Evolutionary conservation across 176 grass and related monocot species (phyloP), one percentile per base, ranked within the genome.

Genomic region (Hyparrhenia diplandra): DNA sequence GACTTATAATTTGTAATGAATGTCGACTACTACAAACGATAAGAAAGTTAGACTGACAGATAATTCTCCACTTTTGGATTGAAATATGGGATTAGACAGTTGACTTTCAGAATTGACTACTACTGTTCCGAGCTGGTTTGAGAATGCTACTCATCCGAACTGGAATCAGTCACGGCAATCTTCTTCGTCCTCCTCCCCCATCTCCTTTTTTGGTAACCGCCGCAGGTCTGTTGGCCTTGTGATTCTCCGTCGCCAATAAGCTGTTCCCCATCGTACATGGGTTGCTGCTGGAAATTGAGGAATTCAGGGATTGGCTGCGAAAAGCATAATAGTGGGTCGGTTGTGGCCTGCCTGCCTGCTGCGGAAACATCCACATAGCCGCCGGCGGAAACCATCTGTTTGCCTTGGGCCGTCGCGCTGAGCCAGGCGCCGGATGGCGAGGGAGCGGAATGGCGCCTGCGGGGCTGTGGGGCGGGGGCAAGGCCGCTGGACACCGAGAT

Each of bases 291-390:
- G 77, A 77, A 77, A 10, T 70, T 40, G 43, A 89, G 75, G 69
- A 90, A 35, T 49, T 97, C 88, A 10, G n/a, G 85, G 70, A 12
- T 62, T 87, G 29, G 80, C 46, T n/a, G 82, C 86, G 82, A n/a
- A 94, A 82, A 4, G 92, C 69, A 83, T 78, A 92, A 43, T 89
- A 86, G 2, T 92, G 88, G 12, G 72, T 78, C 46, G 71, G 66
- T 23, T 90, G 74, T 78, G 68, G 71, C 34, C 8, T 10, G 17
- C 36, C 84, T 16, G 80, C 46, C 45, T 66, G 76, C 64, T 81
- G 87, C 61, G 91, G 91, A 4, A 97, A 5, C 94, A 97, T 97
- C 91, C 91, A 97, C 69, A 97, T 20, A 55, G 52, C 52, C 1
- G 84, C 91, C 8, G 85, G 85, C 2, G 82, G 75, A 17, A n/a